Base-by-base conservation (phyloP, 805 yeast species). In the baker's yeast (Saccharomyces cerevisiae) region DNA sequence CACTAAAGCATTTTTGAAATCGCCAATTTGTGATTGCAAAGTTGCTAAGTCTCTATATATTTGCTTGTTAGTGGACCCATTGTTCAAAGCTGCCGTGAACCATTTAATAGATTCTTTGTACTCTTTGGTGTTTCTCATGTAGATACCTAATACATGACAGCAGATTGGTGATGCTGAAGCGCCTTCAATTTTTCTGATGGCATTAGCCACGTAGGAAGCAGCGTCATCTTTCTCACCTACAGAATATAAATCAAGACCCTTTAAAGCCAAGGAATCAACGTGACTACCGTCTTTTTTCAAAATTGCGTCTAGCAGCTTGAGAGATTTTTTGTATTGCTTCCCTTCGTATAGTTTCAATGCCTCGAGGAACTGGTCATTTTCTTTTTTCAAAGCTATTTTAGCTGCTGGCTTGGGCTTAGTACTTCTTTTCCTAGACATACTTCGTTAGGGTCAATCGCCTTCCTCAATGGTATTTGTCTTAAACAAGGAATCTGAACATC, bases 121-220 rank as follows among this genome's bases (percentile, higher is more conserved):
- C 59, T 86, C 79, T 59, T 81, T 82, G 48, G 81, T 77, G 29
- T 82, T 75, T 59, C 96, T 79, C 73, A 87, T 85, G 67, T 85
- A 86, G 52, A 92, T 82, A 21, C 97, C 98, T 4, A 88, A 78
- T 61, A 94, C 81, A 64, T 94, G 98, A 71, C 89, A 79, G 21
- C 87, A 86, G 49, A 90, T 80, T 51, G 88, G 83, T 61, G 89
- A 82, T 5, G 70, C 67, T 4, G 61, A 53, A 14, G 63, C 61
- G 3, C 75, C 70, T 21, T 81, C 73, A 41, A 80, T 84, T 60
- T 82, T 82, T 32, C 75, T 73, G 26, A 84, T 59, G 0, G 95
- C 95, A 63, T 79, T 81, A 43, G 70, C 60, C 51, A 90, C 79
- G 61, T 81, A 80, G 0, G 77, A 64, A 51, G 78, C 82, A 1